These are phyloP conservation scores for Petunia secreta DNA, from an alignment of 257 asterid genomes.

Conservation along the genomic window DNA sequence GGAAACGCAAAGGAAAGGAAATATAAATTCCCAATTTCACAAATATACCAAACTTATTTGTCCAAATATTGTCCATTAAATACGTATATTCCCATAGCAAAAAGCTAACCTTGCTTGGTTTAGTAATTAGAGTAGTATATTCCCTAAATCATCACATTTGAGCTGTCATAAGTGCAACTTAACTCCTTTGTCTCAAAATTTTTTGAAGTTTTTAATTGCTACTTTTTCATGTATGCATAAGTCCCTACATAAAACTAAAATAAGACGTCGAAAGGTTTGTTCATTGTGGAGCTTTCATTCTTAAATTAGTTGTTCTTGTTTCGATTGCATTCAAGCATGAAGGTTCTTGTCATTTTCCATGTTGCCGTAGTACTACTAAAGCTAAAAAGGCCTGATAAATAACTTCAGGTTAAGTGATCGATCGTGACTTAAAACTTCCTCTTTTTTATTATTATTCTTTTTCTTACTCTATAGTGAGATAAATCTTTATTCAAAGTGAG, in stretches of 20 bases:
- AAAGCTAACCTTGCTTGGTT: not conserved
- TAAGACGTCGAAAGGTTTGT: not conserved
- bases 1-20: not conserved
- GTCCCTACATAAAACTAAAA: conserved; percentile 9
- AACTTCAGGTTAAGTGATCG: conserved; percentile 7
- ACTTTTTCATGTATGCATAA: conserved; percentile 4
- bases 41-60: not conserved
- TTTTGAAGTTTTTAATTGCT: not conserved
- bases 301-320: not conserved
- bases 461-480: not conserved
- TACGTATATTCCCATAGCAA: not conserved
- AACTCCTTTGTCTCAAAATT: not conserved
- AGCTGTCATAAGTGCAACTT: not conserved
- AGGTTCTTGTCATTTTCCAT: not conserved
- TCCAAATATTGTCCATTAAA: conserved; percentile 12
- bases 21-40: conserved; percentile 11
- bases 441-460: not conserved
- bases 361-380: not conserved
- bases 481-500: not conserved
- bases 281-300: not conserved
- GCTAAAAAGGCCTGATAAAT: not conserved
- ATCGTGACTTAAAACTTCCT: not conserved
- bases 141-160: not conserved
- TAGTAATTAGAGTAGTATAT: not conserved
- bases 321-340: not conserved